Base-by-base conservation (phyloP, 768 basidiomycete species). In the Auricularia sp. region DNA sequence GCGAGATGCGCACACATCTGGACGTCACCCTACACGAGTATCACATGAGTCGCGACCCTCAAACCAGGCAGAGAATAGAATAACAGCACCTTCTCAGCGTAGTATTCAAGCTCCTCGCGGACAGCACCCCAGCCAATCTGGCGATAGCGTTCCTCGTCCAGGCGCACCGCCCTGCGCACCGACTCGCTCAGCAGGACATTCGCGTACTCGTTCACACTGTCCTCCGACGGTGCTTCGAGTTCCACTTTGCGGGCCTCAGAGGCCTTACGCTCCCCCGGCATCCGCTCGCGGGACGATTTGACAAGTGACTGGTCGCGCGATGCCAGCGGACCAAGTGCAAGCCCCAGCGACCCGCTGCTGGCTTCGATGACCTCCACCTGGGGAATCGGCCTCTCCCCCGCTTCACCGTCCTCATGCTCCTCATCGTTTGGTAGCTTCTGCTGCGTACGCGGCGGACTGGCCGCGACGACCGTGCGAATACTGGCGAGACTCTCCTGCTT, bases 1-100 rank as follows among this genome's bases (percentile, higher is more conserved):
- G 83, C 78, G 16, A 93, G 71, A 80, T 89, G 83, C 1, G 89
- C 84, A 73, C 90, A 92, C 80, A 85, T 89, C 70, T 92, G 91
- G 1, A 91, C 77, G 69, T 93, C 87, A 14, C 91, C 91, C 87
- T 92, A 63, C 65, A 33, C 6, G 59, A 33, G 16, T n/a, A 66
- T 3, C 29, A 51, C 29, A 13, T 62, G 56, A 24, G 18, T 45
- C 39, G 7, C 39, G 39, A 42, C 39, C 39, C 39, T 14, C 39
- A 42, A 42, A 42, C 39, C 7, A 63, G 56, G 64, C 68, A 34
- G 67, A 65, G 24, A 62, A 63, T 34, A 59, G 51, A 18, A 66
- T 73, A 29, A 29, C 29, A 29, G 33, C 65, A 89, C 89, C 76
- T 84, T 77, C 65, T 87, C 85, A 2, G 83, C 82, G 70, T 84